These are phyloP conservation scores for Arachis monticola DNA, from an alignment of 331 rosid genomes.

Conservation along the genomic window DNA sequence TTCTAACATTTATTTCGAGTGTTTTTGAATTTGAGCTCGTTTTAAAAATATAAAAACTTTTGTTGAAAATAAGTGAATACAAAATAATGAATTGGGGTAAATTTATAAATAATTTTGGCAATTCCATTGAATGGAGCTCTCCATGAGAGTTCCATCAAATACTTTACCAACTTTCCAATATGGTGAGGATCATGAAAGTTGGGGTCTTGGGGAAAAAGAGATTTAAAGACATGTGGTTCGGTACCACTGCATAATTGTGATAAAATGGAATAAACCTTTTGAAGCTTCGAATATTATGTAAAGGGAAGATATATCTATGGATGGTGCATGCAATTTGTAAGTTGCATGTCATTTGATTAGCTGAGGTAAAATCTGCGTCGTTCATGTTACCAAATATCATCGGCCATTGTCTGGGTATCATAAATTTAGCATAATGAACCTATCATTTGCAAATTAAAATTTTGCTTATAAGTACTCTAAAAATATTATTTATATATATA, in stretches of 20 bases:
- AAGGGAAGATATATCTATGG: background rate
- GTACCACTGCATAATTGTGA: background rate
- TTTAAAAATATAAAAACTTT: too few relatives aligned
- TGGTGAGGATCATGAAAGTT: background rate
- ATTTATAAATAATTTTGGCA: too few relatives aligned
- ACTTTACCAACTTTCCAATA: too few relatives aligned
- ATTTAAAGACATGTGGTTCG: slow-evolving; percentile 16
- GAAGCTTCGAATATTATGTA: slow-evolving; percentile 38
- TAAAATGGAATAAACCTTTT: slow-evolving; percentile 41
- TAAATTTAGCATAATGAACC: background rate
- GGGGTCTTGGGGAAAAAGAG: background rate
- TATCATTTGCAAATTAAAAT: too few relatives aligned
- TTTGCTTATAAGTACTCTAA: too few relatives aligned
- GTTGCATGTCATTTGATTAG: background rate
- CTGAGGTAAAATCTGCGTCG: background rate
- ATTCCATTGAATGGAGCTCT: too few relatives aligned
- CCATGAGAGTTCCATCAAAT: too few relatives aligned
- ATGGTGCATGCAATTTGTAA: background rate
- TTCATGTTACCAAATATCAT: background rate
- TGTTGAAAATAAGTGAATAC: too few relatives aligned
- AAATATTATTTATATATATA: too few relatives aligned
- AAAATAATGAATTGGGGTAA: too few relatives aligned
- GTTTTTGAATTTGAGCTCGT: too few relatives aligned
- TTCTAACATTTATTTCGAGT: too few relatives aligned
- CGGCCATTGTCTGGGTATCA: background rate